These are phyloP conservation scores for Cyberlindnera euphorbiae DNA, from an alignment of 805 yeast genomes.

Conservation along the genomic window DNA sequence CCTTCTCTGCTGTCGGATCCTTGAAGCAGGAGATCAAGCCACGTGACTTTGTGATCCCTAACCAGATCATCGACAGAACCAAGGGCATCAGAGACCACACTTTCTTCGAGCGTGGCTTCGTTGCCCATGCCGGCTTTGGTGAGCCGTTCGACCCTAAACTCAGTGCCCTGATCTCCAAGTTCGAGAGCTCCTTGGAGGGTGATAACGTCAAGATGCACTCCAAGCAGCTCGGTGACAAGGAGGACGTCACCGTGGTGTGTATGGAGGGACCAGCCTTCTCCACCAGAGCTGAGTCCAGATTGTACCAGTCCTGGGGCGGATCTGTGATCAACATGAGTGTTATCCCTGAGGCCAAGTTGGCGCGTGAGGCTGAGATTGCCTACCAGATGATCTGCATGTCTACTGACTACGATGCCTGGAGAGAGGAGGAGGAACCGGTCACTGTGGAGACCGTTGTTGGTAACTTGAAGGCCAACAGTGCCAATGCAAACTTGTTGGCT, in stretches of 20 bases:
- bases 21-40: conserved; percentile 85
- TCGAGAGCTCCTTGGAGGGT: conserved; percentile 48
- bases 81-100: conserved; percentile 90
- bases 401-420: conserved; percentile 99
- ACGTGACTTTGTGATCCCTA: conserved; percentile 94
- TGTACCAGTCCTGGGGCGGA: conserved; percentile 88
- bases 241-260: conserved; percentile 81
- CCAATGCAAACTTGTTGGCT: conserved; percentile 79
- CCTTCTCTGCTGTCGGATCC: conserved; percentile 96
- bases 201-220: conserved; percentile 56
- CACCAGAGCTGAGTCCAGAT: conserved; percentile 90
- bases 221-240: conserved; percentile 56
- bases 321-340: conserved; percentile 96
- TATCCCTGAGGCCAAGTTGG: conserved; percentile 94
- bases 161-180: conserved; percentile 58
- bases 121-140: conserved; percentile 96
- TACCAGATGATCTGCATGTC: conserved; percentile 99
- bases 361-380: conserved; percentile 94
- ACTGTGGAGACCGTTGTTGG: conserved; percentile 97
- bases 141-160: conserved; percentile 87
- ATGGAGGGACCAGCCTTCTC: conserved; percentile 99
- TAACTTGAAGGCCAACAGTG: conserved; percentile 79
- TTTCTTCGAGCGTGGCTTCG: conserved; percentile 82
- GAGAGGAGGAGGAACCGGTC: conserved; percentile 90
- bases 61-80: conserved; percentile 94